Percentiles rank a stretch among this genome's conserved stretches.
Evolutionary conservation across 106 monocot genomes (phyloP).

Genomic region (Alisma plantagoaquatica): DNA sequence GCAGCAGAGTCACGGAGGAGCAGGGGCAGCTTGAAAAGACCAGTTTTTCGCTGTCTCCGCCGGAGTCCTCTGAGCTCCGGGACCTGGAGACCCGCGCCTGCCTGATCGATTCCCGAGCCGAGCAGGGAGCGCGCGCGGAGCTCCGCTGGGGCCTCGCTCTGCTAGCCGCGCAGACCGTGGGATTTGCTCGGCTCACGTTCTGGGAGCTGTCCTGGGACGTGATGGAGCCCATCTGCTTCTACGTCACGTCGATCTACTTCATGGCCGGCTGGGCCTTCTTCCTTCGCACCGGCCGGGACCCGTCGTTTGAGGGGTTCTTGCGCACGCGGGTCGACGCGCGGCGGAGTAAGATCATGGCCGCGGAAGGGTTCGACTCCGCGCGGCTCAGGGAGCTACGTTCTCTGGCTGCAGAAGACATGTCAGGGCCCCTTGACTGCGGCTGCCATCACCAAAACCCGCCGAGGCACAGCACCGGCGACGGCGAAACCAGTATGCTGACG

Average conservation of each 20-base stretch:
- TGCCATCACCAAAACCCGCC: too few relatives aligned
- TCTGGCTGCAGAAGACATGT: too few relatives aligned
- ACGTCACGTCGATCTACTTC: constrained; percentile 16
- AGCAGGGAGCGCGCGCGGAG: background rate
- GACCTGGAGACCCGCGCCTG: constrained; percentile 1
- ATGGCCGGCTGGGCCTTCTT: constrained; percentile 17
- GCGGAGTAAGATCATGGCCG: constrained; percentile 2
- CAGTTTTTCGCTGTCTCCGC: too few relatives aligned
- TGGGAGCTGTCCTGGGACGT: constrained; percentile 20
- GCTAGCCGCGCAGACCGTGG: constrained; percentile 5
- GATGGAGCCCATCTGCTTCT: constrained; percentile 14
- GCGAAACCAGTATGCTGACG: too few relatives aligned
- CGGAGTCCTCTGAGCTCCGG: constrained; percentile 1
- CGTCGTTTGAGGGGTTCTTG: constrained; percentile 17
- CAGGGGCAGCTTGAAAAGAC: too few relatives aligned
- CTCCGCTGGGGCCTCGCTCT: constrained; percentile 6
- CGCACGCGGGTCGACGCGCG: background rate
- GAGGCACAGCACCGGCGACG: too few relatives aligned
- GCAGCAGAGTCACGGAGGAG: too few relatives aligned
- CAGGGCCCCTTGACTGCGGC: too few relatives aligned
- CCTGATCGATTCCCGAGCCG: constrained; percentile 1
- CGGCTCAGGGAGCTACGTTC: background rate
- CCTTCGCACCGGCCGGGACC: constrained; percentile 10
- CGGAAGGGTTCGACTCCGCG: background rate
- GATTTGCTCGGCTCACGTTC: constrained; percentile 13